Evolutionary conservation across 768 basidiomycete species (phyloP).

Genomic region (Roridomyces roridus): DNA sequence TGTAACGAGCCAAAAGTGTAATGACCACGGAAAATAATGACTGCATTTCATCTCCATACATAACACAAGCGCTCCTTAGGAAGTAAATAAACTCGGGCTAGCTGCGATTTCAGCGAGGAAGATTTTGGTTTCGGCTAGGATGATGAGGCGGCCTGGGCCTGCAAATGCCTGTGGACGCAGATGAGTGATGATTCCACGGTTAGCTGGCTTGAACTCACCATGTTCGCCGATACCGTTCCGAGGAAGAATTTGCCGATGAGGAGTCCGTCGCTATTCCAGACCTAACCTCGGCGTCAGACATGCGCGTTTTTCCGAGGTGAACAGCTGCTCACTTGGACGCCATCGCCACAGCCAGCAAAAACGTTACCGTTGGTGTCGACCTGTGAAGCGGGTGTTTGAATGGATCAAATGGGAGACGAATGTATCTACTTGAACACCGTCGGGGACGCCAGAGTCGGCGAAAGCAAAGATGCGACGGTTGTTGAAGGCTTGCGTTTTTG

Average conservation of each 20-base stretch:
- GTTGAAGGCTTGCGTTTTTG: constrained; percentile 53
- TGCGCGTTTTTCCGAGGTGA: neutral
- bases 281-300: constrained; percentile 33
- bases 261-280: constrained; percentile 60
- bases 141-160: constrained; percentile 25
- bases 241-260: constrained; percentile 73
- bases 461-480: constrained; percentile 75
- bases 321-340: constrained; percentile 54
- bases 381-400: no score
- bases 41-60: neutral
- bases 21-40: constrained; percentile 10
- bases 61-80: neutral
- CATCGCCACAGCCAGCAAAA: constrained; percentile 73
- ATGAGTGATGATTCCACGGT: neutral
- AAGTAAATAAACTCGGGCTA: constrained; percentile 15
- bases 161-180: constrained; percentile 18
- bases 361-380: constrained; percentile 66
- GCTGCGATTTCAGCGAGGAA: constrained; percentile 28
- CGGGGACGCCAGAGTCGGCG: constrained; percentile 60
- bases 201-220: constrained; percentile 32
- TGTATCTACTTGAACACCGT: constrained; percentile 60
- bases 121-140: constrained; percentile 29
- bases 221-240: constrained; percentile 47
- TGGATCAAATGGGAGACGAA: no score
- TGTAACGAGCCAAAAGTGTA: constrained; percentile 16